A percentile compares a stretch with the other conserved stretches of the same genome.
Evolutionary conservation across 148 eudicot genomes (phyloP).

Genomic region (Rhododendron kiyosumense): DNA sequence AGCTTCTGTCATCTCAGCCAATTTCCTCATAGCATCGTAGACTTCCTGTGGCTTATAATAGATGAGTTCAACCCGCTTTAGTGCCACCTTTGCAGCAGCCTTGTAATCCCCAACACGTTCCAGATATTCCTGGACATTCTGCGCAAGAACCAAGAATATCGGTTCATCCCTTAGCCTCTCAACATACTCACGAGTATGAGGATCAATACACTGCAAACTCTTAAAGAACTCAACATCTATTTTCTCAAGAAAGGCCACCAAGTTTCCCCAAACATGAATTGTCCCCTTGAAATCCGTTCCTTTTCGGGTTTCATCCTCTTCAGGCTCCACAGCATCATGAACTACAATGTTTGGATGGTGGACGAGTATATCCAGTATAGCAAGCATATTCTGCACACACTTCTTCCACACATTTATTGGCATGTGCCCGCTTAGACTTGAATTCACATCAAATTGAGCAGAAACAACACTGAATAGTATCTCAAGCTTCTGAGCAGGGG

Average conservation of each 20-base stretch:
- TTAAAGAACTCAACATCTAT: constrained; percentile 80
- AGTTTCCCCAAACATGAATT: constrained; percentile 80
- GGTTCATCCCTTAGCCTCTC: constrained; percentile 87
- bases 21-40: constrained; percentile 77
- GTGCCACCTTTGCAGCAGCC: constrained; percentile 72
- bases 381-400: constrained; percentile 74
- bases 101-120: constrained; percentile 55
- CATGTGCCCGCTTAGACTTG: constrained; percentile 78
- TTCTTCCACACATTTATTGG: constrained; percentile 84
- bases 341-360: constrained; percentile 73
- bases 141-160: constrained; percentile 59
- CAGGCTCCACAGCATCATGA: constrained; percentile 77
- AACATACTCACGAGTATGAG: constrained; percentile 78
- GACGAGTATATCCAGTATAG: constrained; percentile 62
- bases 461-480: constrained; percentile 78
- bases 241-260: constrained; percentile 86
- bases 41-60: constrained; percentile 83
- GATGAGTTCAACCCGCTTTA: constrained; percentile 64
- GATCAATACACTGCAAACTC: constrained; percentile 82
- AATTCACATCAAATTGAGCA: constrained; percentile 86
- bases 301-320: constrained; percentile 79
- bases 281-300: constrained; percentile 67
- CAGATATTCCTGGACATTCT: constrained; percentile 68
- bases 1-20: constrained; percentile 53
- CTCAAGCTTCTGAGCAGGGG: constrained; percentile 93